Conservation (phyloP, 1,284 basidiomycete species). For the Boletus mariae region DNA sequence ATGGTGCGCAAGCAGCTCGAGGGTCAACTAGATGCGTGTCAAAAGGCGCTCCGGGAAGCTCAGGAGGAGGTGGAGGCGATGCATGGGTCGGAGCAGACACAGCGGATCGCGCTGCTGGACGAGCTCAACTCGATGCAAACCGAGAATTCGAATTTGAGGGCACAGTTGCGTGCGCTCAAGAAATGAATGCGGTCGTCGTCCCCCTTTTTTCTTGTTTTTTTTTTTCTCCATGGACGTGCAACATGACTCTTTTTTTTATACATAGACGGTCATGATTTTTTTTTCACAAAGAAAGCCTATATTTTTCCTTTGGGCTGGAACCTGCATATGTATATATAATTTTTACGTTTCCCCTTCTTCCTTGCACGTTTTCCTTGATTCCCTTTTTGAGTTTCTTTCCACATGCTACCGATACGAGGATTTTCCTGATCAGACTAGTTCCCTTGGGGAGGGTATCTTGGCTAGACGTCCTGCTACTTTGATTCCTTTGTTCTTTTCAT, state of each 20-base stretch:
- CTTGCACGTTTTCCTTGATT: background rate
- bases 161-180: conserved; percentile 62
- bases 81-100: conserved; percentile 61
- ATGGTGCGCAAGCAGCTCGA: conserved; percentile 57
- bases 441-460: background rate
- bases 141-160: conserved; percentile 66
- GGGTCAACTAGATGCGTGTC: conserved; percentile 45
- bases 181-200: conserved; percentile 9
- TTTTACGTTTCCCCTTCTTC: background rate
- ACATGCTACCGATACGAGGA: background rate
- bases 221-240: background rate
- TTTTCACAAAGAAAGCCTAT: no score
- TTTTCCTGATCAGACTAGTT: background rate
- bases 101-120: conserved; percentile 69
- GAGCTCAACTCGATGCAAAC: conserved; percentile 76
- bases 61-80: conserved; percentile 56
- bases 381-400: background rate
- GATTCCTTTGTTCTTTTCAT: conserved; percentile 1
- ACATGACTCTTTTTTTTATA: background rate
- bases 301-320: background rate
- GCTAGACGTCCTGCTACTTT: background rate
- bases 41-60: conserved; percentile 43
- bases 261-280: background rate
- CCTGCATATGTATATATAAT: background rate
- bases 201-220: background rate